These are phyloP conservation scores for Leishmania martiniquensis DNA, from an alignment of 208 protist species.

Conservation along the genomic window DNA sequence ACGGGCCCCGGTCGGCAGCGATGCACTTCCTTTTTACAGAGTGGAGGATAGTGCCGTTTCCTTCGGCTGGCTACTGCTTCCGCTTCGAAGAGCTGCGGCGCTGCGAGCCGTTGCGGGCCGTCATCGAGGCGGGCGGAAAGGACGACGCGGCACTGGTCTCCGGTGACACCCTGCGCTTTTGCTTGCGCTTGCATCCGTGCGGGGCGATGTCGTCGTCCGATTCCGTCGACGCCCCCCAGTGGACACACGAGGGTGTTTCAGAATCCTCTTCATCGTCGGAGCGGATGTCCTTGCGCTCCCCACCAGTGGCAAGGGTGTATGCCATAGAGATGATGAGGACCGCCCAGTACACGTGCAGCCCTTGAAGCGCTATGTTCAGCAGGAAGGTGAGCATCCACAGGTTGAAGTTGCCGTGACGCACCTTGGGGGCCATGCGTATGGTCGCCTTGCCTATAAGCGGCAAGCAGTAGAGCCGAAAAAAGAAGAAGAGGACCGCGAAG, in stretches of 20 bases:
- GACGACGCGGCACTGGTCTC: neutral
- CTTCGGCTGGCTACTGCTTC: conserved; percentile 3
- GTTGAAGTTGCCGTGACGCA: conserved; percentile 58
- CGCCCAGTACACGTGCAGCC: conserved; percentile 74
- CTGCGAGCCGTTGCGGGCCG: conserved; percentile 4
- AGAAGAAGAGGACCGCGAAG: conserved; percentile 64
- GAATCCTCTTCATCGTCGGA: conserved; percentile 48
- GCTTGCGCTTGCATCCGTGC: neutral
- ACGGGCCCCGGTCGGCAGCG: neutral
- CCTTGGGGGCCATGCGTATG: conserved; percentile 33
- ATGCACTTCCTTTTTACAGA: neutral
- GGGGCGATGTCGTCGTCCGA: conserved; percentile 10
- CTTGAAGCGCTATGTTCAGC: conserved; percentile 65
- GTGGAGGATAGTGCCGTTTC: neutral
- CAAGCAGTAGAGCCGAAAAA: conserved; percentile 65
- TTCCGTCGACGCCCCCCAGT: conserved; percentile 16
- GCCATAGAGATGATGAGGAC: conserved; percentile 56
- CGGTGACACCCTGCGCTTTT: neutral
- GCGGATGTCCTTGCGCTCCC: conserved; percentile 59
- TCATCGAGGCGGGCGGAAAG: neutral
- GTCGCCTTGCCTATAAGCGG: conserved; percentile 42
- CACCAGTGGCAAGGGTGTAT: conserved; percentile 27
- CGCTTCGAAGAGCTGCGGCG: neutral
- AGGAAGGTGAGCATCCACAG: conserved; percentile 54
- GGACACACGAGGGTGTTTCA: conserved; percentile 22